phyloP scores from a whole-genome alignment of 2,329 filamentous ascomycete species.

The Lecanoromycetidae sp. region DNA sequence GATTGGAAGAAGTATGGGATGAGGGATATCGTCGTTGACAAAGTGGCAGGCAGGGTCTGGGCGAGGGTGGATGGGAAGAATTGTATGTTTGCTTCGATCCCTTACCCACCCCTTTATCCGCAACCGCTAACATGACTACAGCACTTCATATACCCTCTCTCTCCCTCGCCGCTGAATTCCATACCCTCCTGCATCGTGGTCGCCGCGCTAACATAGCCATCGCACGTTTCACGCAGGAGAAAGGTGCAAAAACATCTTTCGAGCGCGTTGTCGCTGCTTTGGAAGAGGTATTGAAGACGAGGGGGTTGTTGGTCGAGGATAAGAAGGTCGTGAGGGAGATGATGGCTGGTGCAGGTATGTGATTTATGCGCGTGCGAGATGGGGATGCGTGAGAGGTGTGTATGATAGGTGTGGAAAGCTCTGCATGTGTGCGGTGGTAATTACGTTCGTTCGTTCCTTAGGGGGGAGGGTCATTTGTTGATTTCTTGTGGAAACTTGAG shows the following conservation, averaged over 20 bases:
- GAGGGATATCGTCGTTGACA: slow-evolving; percentile 64
- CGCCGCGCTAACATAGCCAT: slow-evolving; percentile 65
- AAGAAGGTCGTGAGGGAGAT: slow-evolving; percentile 1
- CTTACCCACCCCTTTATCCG: neutral
- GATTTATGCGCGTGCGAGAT: neutral
- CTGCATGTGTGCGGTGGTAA: too few species aligned
- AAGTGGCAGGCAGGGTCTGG: slow-evolving; percentile 65
- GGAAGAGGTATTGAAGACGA: slow-evolving; percentile 55
- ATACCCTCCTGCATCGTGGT: slow-evolving; percentile 78
- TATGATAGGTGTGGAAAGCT: too few species aligned
- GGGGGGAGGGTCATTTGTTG: too few species aligned
- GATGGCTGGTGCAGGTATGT: slow-evolving; percentile 9
- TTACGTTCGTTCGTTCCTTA: too few species aligned
- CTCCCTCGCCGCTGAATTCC: slow-evolving; percentile 75
- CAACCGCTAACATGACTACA: slow-evolving; percentile 27
- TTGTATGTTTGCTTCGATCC: slow-evolving; percentile 44
- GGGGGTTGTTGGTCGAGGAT: slow-evolving; percentile 20
- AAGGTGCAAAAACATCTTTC: slow-evolving; percentile 84
- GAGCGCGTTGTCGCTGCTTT: slow-evolving; percentile 69
- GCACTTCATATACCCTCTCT: slow-evolving; percentile 75
- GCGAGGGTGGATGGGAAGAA: slow-evolving; percentile 66
- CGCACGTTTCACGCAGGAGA: slow-evolving; percentile 75
- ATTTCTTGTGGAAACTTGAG: too few species aligned
- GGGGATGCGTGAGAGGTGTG: too few species aligned
- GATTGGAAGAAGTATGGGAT: slow-evolving; percentile 80